A percentile compares a stretch with the other conserved stretches of the same genome.
Evolutionary conservation across 305 asterid species (phyloP).

Genomic region (Fraxinus greggii): DNA sequence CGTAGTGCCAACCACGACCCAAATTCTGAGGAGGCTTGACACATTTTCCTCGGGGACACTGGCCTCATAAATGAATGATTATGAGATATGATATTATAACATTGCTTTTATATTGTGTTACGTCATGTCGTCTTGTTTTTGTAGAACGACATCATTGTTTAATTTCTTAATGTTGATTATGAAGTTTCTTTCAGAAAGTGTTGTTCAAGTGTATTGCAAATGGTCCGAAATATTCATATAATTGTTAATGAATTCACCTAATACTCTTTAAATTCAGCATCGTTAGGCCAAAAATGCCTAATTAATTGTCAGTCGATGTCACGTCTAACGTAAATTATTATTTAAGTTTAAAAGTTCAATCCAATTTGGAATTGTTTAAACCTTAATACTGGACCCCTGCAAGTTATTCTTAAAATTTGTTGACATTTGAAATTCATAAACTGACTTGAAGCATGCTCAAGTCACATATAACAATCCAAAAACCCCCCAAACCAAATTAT

Average conservation of each 20-base stretch:
- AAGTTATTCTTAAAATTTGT: background rate
- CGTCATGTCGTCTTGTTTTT: background rate
- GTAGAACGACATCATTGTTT: background rate
- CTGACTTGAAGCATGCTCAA: background rate
- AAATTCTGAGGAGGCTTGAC: background rate
- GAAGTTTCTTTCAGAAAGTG: background rate
- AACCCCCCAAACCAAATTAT: background rate
- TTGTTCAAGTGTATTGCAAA: background rate
- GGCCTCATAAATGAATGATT: background rate
- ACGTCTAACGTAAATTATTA: background rate
- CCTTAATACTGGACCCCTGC: background rate
- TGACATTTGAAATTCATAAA: background rate
- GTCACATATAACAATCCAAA: background rate
- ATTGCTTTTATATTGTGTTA: background rate
- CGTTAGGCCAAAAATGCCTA: background rate
- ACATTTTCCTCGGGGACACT: background rate
- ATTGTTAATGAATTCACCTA: background rate
- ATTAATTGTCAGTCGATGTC: background rate
- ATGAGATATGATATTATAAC: background rate
- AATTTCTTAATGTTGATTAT: background rate
- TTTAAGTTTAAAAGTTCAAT: background rate
- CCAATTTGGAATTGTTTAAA: background rate
- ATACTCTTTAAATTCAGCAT: background rate
- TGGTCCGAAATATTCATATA: background rate
- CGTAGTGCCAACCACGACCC: background rate